A percentile compares a stretch with the other conserved stretches of the same genome.
phyloP scores from a whole-genome alignment of 768 basidiomycete genomes.

The Psilocybe cyanescens region DNA sequence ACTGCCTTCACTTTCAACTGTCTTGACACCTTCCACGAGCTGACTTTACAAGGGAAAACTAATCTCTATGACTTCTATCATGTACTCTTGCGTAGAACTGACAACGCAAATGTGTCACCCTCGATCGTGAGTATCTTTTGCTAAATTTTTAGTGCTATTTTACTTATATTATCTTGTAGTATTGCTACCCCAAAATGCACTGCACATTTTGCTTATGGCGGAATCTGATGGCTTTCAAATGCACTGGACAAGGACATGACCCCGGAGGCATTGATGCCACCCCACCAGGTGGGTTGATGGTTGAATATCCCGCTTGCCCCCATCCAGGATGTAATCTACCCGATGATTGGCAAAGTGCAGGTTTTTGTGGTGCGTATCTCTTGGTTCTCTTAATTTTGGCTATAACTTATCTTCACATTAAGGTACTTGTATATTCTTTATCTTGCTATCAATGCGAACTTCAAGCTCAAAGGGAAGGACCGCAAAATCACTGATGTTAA shows the following conservation, averaged over 20 bases:
- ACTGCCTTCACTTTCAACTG: conserved; percentile 9
- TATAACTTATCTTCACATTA: too few species aligned
- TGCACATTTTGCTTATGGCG: conserved; percentile 14
- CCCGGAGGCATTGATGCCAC: conserved; percentile 11
- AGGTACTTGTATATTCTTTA: conserved; percentile 14
- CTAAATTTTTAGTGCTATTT: not conserved
- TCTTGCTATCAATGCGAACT: conserved; percentile 15
- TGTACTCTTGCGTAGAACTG: conserved; percentile 5
- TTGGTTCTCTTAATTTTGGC: too few species aligned
- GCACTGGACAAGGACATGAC: conserved; percentile 18
- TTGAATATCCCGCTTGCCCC: conserved; percentile 23
- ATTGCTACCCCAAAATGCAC: conserved; percentile 14
- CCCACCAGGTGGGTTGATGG: not conserved
- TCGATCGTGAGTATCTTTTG: not conserved
- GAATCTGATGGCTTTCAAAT: conserved; percentile 15
- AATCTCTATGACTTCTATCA: conserved; percentile 12
- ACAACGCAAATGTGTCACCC: not conserved
- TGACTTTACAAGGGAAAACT: conserved; percentile 8
- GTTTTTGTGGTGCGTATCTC: not conserved
- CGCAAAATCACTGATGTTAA: conserved; percentile 9
- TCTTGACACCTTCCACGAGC: conserved; percentile 10
- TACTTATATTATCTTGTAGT: not conserved
- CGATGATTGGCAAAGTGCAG: conserved; percentile 12
- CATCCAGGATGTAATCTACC: conserved; percentile 18
- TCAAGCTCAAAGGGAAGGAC: conserved; percentile 14